A percentile compares a stretch with the other conserved stretches of the same genome.
phyloP scores from a whole-genome alignment of 176 grass and related monocot species.

The Poa annua region DNA sequence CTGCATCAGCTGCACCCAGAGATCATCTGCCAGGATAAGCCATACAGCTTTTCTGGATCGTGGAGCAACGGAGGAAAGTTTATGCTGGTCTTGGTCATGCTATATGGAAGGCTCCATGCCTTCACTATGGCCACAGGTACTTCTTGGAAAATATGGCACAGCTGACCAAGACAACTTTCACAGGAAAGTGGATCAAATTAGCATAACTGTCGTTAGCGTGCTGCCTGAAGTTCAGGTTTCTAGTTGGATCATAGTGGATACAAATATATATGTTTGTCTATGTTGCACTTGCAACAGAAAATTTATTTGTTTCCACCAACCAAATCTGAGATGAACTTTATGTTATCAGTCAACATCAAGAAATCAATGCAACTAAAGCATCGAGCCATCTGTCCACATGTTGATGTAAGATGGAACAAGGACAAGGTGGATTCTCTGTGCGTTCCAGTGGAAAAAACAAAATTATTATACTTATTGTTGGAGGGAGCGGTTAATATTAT shows the following conservation, averaged over 20 bases:
- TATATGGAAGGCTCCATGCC: constrained; percentile 60
- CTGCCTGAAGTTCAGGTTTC: constrained; percentile 26
- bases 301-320: not conserved
- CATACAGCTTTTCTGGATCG: constrained; percentile 48
- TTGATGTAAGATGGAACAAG: not conserved
- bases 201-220: not conserved
- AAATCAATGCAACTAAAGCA: constrained; percentile 9
- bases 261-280: too few species aligned
- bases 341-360: constrained; percentile 6
- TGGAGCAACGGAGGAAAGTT: constrained; percentile 66
- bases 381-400: not conserved
- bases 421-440: not conserved
- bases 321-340: not conserved
- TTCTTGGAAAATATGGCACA: constrained; percentile 47
- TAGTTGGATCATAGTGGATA: not conserved
- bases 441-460: not conserved
- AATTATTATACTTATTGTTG: not conserved
- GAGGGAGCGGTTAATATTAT: not conserved
- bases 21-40: constrained; percentile 45
- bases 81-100: constrained; percentile 54
- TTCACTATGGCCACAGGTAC: constrained; percentile 50
- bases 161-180: constrained; percentile 13
- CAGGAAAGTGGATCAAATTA: not conserved
- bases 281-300: too few species aligned
- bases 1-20: constrained; percentile 36